Evolutionary conservation across 345 rosid genomes (phyloP), one percentile per base, ranked within the genome.

Genomic region (Bruguiera sexangula): DNA sequence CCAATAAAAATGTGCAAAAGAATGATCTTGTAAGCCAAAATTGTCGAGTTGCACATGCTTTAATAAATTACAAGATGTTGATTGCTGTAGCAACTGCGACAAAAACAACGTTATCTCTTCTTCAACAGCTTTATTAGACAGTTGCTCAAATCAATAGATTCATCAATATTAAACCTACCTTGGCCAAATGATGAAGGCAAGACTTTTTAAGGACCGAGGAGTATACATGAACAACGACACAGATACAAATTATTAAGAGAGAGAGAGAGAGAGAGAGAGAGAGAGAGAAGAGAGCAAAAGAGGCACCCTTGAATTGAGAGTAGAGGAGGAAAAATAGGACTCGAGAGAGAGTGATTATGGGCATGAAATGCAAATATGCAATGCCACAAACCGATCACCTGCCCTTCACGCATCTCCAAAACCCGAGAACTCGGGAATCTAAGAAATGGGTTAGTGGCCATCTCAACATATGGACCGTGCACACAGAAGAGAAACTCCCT

Each of bases 381-480:
- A 21, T 54, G 67, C 84, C 81, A 81, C 27, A 77, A 65, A 36
- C 79, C 81, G 22, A 77, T 50, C n/a, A 74, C 72, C 65, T 67
- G 67, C 16, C 84, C 81, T 74, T 66, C 48, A 65, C 68, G 62
- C 31, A 73, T 58, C 57, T 76, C 74, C 27, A 61, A 24, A 69
- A 64, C 66, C 69, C 51, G 53, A 63, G 70, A 57, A 69, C 65
- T 75, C 24, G 43, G 62, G 69, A 74, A 56, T 37, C 57, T 68
- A 20, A 77, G 66, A 64, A 81, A 39, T 65, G 84, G 79, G 48
- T 37, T 43, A 18, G 79, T 69, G 20, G 63, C 55, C 76, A 77
- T 77, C 77, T 77, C 84, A 70, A 70, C 66, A 65, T 67, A 76
- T 1, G 80, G 51, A 51, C 74, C 71, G 22, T 57, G 52, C 60